A percentile compares a stretch with the other conserved stretches of the same genome.
Evolutionary conservation across 1,139 yeast species (phyloP).

Genomic region (Kodamaea arcana): DNA sequence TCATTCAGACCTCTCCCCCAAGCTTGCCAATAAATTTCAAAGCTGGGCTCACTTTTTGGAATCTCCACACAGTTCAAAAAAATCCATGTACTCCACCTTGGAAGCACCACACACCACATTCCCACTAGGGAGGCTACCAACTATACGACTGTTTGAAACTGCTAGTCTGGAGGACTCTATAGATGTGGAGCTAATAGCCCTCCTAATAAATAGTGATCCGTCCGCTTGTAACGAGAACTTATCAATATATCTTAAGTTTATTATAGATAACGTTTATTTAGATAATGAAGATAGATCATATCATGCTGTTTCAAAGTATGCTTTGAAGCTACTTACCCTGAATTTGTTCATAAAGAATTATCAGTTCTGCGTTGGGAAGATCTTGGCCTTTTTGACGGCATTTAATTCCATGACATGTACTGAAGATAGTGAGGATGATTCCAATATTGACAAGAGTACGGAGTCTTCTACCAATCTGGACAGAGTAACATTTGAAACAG

Average conservation of each 20-base stretch:
- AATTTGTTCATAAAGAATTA: slow-evolving; percentile 39
- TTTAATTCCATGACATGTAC: slow-evolving; percentile 21
- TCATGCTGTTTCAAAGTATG: slow-evolving; percentile 32
- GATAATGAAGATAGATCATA: slow-evolving; percentile 17
- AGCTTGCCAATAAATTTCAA: too few relatives aligned
- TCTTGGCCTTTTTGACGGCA: slow-evolving; percentile 31
- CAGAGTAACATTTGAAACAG: slow-evolving; percentile 19
- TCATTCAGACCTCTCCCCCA: too few relatives aligned
- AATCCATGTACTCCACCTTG: not conserved
- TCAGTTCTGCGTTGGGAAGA: slow-evolving; percentile 37
- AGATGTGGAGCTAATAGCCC: slow-evolving; percentile 6
- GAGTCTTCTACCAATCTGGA: slow-evolving; percentile 6
- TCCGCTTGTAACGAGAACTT: slow-evolving; percentile 40
- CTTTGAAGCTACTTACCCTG: slow-evolving; percentile 35
- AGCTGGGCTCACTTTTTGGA: too few relatives aligned
- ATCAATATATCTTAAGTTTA: slow-evolving; percentile 31
- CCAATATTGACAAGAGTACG: too few relatives aligned
- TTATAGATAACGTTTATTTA: slow-evolving; percentile 28
- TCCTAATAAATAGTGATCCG: slow-evolving; percentile 36
- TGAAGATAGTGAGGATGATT: too few relatives aligned
- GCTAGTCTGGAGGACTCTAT: not conserved
- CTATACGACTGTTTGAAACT: too few relatives aligned
- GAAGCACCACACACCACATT: slow-evolving; percentile 6
- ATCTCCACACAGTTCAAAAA: too few relatives aligned
- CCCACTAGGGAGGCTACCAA: slow-evolving; percentile 1